Base-by-base conservation (phyloP, 345 rosid genomes). In the Erysimum cheiranthoides region DNA sequence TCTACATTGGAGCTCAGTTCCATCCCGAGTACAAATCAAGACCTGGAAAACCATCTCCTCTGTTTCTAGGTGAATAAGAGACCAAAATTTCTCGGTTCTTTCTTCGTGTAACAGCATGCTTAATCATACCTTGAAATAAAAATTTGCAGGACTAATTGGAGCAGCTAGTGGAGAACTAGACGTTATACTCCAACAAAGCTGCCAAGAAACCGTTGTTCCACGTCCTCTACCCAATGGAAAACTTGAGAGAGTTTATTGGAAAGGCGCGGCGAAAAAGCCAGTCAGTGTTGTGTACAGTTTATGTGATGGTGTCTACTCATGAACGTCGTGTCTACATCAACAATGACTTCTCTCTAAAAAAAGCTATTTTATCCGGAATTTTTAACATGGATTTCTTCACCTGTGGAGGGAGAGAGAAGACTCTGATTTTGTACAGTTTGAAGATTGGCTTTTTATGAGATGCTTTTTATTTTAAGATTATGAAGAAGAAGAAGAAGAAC, bases 21-120 rank as follows among this genome's bases (percentile, higher is more conserved):
- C 99, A 95, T 73, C 99, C 99, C 0, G 99, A 95, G 81, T 95
- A 86, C 71, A 95, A 90, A 81, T 95, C 98, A 61, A 92, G 98
- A 73, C 98, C 99, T 0, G 96, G 91, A 78, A 87, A 90, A 54
- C 96, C 99, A 43, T 95, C 99, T 60, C 85, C 99, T 68, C 68
- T 87, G 60, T 95, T 95, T 78, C 77, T 87, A 84, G 99, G 99
- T 95, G 82, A 61, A 35, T n/a, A 59, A 43, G 59, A 52, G 16
- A 28, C 27, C 5, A 2, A n/a, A 38, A 27, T 28, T 39, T 68
- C 46, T 51, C 59, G 66, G 36, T 13, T 49, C 12, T 63, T 43
- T n/a, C 52, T 30, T 51, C 0, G 5, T 47, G 28, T 36, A 39
- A 61, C 34, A 2, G 2, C 58, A 36, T 25, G 61, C 34, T 66